Evolutionary conservation across 2,329 filamentous ascomycete species (phyloP).

Genomic region (Penicillium sp.): DNA sequence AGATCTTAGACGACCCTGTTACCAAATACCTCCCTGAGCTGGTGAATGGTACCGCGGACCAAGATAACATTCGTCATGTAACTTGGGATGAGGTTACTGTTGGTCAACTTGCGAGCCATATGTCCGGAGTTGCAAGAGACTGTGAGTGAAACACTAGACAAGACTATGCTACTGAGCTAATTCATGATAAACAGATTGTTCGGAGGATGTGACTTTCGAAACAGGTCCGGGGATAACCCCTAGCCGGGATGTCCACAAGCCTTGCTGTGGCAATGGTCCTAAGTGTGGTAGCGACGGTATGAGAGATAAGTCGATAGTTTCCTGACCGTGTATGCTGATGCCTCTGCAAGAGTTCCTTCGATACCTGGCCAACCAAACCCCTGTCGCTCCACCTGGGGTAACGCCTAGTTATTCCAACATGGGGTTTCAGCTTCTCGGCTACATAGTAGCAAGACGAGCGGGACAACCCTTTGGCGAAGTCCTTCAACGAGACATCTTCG

Average conservation of each 20-base stretch:
- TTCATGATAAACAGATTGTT: not conserved
- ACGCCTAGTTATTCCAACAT: not conserved
- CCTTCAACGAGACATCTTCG: not conserved
- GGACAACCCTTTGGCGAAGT: not conserved
- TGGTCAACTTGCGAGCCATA: conserved; percentile 30
- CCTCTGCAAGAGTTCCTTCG: not conserved
- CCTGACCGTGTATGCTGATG: not conserved
- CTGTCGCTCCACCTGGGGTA: not conserved
- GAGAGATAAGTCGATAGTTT: not conserved
- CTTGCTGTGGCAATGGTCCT: not conserved
- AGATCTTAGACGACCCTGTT: conserved; percentile 45
- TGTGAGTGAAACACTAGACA: conserved; percentile 19
- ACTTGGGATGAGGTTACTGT: conserved; percentile 29
- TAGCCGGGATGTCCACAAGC: not conserved
- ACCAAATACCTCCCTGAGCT: conserved; percentile 48
- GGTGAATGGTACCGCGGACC: not conserved
- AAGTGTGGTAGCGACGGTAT: not conserved
- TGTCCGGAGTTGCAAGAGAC: conserved; percentile 25
- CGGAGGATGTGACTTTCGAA: not conserved
- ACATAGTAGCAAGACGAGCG: not conserved
- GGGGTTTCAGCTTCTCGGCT: not conserved
- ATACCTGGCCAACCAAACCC: not conserved
- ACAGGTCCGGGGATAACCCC: not conserved
- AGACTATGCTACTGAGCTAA: not conserved
- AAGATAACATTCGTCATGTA: conserved; percentile 7